A percentile compares a stretch with the other conserved stretches of the same genome.
Conservation (phyloP, 768 basidiomycete genomes). For the Mycena albidolilacea region DNA sequence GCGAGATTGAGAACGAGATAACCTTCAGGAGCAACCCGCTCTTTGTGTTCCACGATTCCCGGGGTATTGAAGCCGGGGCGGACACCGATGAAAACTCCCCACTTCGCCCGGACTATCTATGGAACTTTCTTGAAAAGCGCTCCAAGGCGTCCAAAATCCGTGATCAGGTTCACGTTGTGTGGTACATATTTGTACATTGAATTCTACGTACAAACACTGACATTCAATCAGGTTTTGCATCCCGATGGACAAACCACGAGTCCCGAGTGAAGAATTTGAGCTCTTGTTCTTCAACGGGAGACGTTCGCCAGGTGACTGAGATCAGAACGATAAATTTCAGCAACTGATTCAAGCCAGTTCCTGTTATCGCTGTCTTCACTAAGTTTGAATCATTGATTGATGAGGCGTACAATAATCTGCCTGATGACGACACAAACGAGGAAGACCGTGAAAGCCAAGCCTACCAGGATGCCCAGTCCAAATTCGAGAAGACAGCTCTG, state of each 20-base stretch:
- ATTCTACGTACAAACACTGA: background rate
- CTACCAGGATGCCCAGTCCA: background rate
- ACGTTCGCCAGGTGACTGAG: background rate
- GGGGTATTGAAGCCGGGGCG: background rate
- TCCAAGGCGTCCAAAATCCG: background rate
- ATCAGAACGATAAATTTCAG: background rate
- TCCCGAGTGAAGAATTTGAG: slow-evolving; percentile 4
- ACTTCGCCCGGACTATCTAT: background rate
- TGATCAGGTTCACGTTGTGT: slow-evolving; percentile 4
- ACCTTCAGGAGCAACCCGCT: slow-evolving; percentile 7
- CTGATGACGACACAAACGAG: background rate
- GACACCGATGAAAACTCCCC: background rate
- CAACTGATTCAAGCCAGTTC: background rate
- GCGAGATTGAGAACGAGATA: slow-evolving; percentile 12
- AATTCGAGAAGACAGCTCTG: background rate
- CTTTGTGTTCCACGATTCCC: slow-evolving; percentile 9
- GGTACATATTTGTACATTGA: background rate
- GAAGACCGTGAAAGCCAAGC: background rate
- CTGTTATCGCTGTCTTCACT: slow-evolving; percentile 9
- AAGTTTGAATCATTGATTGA: slow-evolving; percentile 8
- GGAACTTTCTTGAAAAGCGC: slow-evolving; percentile 1
- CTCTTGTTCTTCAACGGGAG: slow-evolving; percentile 8
- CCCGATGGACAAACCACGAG: slow-evolving; percentile 3
- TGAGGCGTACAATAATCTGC: slow-evolving; percentile 9
- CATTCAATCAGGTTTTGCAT: slow-evolving; percentile 1